Evolutionary conservation across 768 basidiomycete species (phyloP).

Genomic region (Dentipellis fragilis): DNA sequence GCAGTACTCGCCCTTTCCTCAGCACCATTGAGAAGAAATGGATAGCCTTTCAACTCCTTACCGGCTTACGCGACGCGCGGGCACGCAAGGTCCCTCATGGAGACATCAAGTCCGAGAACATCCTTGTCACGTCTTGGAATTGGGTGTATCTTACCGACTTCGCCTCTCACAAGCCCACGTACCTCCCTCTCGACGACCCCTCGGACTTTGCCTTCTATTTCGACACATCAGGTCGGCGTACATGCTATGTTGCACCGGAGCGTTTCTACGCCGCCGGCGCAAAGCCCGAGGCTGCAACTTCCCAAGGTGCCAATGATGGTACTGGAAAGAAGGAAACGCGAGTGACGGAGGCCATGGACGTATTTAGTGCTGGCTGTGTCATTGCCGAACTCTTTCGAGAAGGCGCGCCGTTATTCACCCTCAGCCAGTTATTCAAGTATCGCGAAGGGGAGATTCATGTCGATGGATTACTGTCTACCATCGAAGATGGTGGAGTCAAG

Average conservation of each 20-base stretch:
- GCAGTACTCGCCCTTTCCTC: constrained; percentile 91
- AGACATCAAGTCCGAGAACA: constrained; percentile 95
- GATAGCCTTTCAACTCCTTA: constrained; percentile 91
- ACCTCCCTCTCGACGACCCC: constrained; percentile 91
- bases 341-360: constrained; percentile 95
- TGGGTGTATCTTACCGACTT: constrained; percentile 95
- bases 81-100: constrained; percentile 89
- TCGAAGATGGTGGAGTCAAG: constrained; percentile 75
- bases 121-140: constrained; percentile 93
- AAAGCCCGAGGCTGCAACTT: constrained; percentile 32
- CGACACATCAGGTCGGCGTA: constrained; percentile 87
- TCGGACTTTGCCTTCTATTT: constrained; percentile 98
- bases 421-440: constrained; percentile 94
- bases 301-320: constrained; percentile 30
- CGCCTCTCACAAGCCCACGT: constrained; percentile 89
- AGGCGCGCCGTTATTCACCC: constrained; percentile 84
- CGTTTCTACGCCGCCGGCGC: constrained; percentile 75
- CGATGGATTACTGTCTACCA: constrained; percentile 56
- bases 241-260: constrained; percentile 95
- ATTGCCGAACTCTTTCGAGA: constrained; percentile 94
- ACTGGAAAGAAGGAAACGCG: constrained; percentile 67
- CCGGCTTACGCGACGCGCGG: constrained; percentile 73
- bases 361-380: constrained; percentile 91
- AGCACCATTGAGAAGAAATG: constrained; percentile 91
- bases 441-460: constrained; percentile 75